These are phyloP conservation scores for Tolypocladium endophyticum DNA, from an alignment of 2,329 filamentous ascomycete species.

Conservation along the genomic window DNA sequence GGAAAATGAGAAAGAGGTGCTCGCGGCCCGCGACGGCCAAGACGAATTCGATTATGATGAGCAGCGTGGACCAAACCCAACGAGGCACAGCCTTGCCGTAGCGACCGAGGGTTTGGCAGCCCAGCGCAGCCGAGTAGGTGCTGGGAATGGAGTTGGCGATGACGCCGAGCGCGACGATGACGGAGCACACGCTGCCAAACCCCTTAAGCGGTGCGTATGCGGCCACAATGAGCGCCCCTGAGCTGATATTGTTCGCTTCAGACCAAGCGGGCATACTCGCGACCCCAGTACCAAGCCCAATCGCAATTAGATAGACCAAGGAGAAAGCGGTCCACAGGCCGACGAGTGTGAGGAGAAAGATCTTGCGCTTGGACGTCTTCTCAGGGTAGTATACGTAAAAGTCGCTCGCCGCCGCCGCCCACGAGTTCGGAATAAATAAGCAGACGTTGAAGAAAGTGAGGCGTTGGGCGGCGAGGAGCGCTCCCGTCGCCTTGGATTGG, in stretches of 20 bases:
- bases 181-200: constrained; percentile 47
- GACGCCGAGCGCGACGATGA: constrained; percentile 42
- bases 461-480: constrained; percentile 47
- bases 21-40: constrained; percentile 42
- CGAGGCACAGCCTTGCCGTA: constrained; percentile 41
- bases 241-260: constrained; percentile 37
- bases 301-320: constrained; percentile 55
- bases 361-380: constrained; percentile 43
- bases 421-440: constrained; percentile 40
- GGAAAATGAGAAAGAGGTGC: constrained; percentile 41
- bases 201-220: constrained; percentile 42
- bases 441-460: constrained; percentile 63
- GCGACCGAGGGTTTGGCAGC: constrained; percentile 48
- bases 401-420: constrained; percentile 66
- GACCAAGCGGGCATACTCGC: constrained; percentile 39
- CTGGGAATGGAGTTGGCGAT: constrained; percentile 46
- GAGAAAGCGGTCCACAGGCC: constrained; percentile 53
- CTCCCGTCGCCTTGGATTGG: constrained; percentile 49
- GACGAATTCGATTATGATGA: constrained; percentile 43
- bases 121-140: constrained; percentile 46
- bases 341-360: constrained; percentile 59
- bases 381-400: constrained; percentile 72
- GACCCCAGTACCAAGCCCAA: constrained; percentile 40
- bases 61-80: constrained; percentile 40
- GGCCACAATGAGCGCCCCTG: constrained; percentile 45